A percentile compares a stretch with the other conserved stretches of the same genome.
Evolutionary conservation across 306 rosid species (phyloP).

Genomic region (Trifolium repens): DNA sequence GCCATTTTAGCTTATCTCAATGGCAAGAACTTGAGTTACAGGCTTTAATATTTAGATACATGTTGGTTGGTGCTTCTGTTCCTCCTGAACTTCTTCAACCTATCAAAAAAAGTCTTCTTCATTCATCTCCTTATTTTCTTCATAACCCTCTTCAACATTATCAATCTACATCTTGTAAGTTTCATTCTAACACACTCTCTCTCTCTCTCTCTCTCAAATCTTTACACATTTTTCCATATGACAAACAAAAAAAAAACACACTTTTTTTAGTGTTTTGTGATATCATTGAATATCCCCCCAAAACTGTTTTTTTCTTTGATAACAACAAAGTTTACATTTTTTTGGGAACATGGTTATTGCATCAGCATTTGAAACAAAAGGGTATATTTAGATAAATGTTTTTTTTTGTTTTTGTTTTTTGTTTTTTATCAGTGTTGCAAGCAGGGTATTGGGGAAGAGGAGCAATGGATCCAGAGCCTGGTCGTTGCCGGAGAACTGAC

Average conservation of each 20-base stretch:
- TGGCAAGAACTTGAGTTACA: conserved; percentile 98
- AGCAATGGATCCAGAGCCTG: conserved; percentile 98
- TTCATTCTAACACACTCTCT: neutral
- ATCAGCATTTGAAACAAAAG: conserved; percentile 39
- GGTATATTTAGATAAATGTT: neutral
- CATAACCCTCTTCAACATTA: conserved; percentile 69
- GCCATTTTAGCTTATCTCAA: conserved; percentile 82
- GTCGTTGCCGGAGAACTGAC: conserved; percentile 94
- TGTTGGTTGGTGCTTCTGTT: conserved; percentile 86
- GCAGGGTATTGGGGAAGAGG: conserved; percentile 91
- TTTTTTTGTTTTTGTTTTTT: neutral
- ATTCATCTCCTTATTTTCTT: conserved; percentile 53
- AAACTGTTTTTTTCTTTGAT: neutral
- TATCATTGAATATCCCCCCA: neutral
- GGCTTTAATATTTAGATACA: conserved; percentile 84
- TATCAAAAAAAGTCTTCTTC: conserved; percentile 79
- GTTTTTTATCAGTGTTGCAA: conserved; percentile 60
- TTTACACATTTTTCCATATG: conserved; percentile 5
- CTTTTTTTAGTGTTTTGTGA: neutral
- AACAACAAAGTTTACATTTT: conserved; percentile 14
- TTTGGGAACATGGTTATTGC: conserved; percentile 1
- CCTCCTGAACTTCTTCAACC: conserved; percentile 90
- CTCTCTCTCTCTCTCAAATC: neutral
- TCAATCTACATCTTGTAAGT: conserved; percentile 74
- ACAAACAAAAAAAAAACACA: neutral